These are phyloP conservation scores for Monilinia polystroma DNA, from an alignment of 2,329 filamentous ascomycete genomes.

Conservation along the genomic window DNA sequence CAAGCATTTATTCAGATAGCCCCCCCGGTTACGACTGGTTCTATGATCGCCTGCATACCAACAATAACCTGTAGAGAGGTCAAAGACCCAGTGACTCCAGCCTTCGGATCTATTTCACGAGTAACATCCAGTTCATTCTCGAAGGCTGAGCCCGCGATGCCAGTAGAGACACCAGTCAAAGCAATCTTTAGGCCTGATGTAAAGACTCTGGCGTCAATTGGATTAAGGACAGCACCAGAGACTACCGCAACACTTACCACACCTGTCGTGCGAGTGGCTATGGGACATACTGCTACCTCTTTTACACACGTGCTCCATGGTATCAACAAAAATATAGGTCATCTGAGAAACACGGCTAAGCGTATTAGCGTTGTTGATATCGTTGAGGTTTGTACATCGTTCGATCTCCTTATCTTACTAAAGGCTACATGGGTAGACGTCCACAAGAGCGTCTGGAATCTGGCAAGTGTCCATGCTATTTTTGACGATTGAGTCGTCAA, in stretches of 20 bases:
- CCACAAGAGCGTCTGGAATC: no score
- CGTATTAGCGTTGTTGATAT: not conserved
- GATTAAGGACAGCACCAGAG: no score
- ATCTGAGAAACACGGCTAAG: conserved; percentile 16
- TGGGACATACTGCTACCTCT: not conserved
- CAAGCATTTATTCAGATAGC: not conserved
- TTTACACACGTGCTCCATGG: conserved; percentile 7
- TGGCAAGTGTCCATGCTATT: not conserved
- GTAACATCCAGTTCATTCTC: not conserved
- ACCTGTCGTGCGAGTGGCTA: not conserved
- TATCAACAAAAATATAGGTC: conserved; percentile 8
- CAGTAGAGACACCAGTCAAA: not conserved
- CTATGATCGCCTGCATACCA: not conserved
- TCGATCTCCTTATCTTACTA: not conserved
- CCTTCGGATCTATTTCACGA: not conserved
- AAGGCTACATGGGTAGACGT: not conserved
- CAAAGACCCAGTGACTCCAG: conserved; percentile 2
- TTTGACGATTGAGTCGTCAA: not conserved
- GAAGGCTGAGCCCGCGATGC: not conserved
- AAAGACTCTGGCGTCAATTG: not conserved
- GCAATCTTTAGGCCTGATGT: not conserved
- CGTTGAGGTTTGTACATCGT: conserved; percentile 13
- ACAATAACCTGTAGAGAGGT: not conserved
- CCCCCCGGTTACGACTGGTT: not conserved
- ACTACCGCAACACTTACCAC: not conserved